These are phyloP conservation scores for Phytophthora crassamura DNA, from an alignment of 352 stramenopile species.

Conservation along the genomic window DNA sequence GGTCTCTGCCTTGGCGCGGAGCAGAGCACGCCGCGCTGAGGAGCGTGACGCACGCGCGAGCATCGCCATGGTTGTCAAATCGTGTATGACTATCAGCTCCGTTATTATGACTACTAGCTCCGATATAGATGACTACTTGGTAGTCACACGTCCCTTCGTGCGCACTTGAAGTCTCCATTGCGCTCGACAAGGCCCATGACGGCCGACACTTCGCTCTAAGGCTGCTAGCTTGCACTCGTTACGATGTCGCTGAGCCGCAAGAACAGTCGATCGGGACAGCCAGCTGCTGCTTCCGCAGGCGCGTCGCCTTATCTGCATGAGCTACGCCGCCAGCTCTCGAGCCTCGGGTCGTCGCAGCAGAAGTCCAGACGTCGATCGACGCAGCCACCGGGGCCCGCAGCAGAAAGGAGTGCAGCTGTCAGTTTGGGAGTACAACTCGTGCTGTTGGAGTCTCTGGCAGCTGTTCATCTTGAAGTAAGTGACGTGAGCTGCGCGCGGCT, in stretches of 20 bases:
- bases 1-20: constrained; percentile 8
- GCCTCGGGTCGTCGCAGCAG: constrained; percentile 18
- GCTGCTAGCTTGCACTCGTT: background rate
- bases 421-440: constrained; percentile 22
- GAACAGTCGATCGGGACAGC: constrained; percentile 16
- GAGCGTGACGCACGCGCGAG: constrained; percentile 2
- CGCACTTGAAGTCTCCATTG: background rate
- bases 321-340: constrained; percentile 26
- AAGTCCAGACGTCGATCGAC: constrained; percentile 14
- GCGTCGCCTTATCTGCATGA: constrained; percentile 28
- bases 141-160: background rate
- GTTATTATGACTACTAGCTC: no score
- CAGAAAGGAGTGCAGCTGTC: constrained; percentile 33
- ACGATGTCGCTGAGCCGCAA: constrained; percentile 24
- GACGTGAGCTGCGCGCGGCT: constrained; percentile 66
- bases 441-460: constrained; percentile 19
- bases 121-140: no score
- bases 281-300: constrained; percentile 2
- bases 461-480: constrained; percentile 29
- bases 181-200: no score
- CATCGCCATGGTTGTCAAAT: constrained; percentile 9
- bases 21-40: constrained; percentile 7
- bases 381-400: constrained; percentile 22
- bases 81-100: background rate
- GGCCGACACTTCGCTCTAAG: background rate